Base-by-base conservation (phyloP, 768 basidiomycete species). In the Trametes punicea region DNA sequence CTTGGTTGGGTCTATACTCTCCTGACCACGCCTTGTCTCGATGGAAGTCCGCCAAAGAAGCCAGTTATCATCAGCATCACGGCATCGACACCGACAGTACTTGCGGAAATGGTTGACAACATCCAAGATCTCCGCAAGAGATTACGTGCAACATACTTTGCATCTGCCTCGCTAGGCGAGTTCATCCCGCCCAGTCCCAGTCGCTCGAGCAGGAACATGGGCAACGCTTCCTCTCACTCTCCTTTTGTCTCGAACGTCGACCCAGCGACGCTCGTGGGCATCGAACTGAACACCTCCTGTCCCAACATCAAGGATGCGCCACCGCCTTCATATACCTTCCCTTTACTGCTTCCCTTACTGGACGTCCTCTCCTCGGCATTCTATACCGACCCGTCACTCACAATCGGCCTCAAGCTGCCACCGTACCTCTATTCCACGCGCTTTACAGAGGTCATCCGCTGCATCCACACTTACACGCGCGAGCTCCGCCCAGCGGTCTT, bases 201-300 rank as follows among this genome's bases (percentile, higher is more conserved):
- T 15, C 48, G 48, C n/a, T 16, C 57, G 6, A 54, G 39, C 52
- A 47, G 47, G 15, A 9, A 29, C 15, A 10, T 46, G 11, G 27
- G 47, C 33, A 31, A 53, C 13, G 46, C 58, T 15, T n/a, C 53
- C 6, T 16, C 76, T 57, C 55, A 48, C 2, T 29, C 41, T 29
- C 20, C 60, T n/a, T 42, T 55, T 39, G 45, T 36, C 23, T 51
- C 38, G 60, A 34, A 16, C 34, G 40, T 51, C 34, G 65, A 51
- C 69, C 75, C 59, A 64, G 46, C 59, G 1, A 67, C 67, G n/a
- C 62, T 74, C 60, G 73, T 93, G 57, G 91, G 80, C 13, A 71
- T 92, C 63, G 92, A 94, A 70, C 75, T 93, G 65, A 94, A 94
- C 69, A 84, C 89, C 0, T 88, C 85, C 36, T 94, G 92, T 61